A percentile compares a stretch with the other conserved stretches of the same genome.
phyloP scores from a whole-genome alignment of 495 filamentous ascomycete genomes.

The Letharia lupina region DNA sequence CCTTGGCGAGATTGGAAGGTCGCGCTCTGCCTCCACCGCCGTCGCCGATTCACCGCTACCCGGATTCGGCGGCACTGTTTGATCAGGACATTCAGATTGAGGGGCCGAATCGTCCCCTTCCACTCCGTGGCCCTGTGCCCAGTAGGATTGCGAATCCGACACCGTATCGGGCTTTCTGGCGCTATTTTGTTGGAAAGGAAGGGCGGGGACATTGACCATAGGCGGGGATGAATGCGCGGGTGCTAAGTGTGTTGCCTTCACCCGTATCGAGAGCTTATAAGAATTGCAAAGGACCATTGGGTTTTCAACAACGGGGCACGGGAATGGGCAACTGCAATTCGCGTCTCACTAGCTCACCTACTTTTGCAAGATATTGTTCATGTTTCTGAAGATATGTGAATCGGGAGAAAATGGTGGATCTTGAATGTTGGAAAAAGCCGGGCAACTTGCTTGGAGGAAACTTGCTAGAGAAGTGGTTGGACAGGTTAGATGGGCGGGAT shows the following conservation, averaged over 20 bases:
- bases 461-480: too few relatives aligned
- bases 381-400: too few relatives aligned
- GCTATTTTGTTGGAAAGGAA: not conserved
- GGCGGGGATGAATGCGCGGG: not conserved
- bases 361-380: too few relatives aligned
- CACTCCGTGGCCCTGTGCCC: not conserved
- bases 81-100: conserved; percentile 5
- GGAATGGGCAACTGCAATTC: too few relatives aligned
- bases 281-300: not conserved
- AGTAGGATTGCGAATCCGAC: not conserved
- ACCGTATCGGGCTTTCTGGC: not conserved
- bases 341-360: too few relatives aligned
- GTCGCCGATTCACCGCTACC: not conserved
- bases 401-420: too few relatives aligned
- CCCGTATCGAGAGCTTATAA: not conserved
- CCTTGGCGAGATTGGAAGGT: conserved; percentile 10
- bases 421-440: too few relatives aligned
- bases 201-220: not conserved
- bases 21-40: not conserved
- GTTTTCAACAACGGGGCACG: not conserved
- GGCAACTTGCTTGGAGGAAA: too few relatives aligned
- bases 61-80: not conserved
- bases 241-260: not conserved
- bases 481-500: too few relatives aligned
- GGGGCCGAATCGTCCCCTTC: not conserved